Conservation (phyloP, 2,329 filamentous ascomycete genomes). For the Sporothrix brasiliensis region DNA sequence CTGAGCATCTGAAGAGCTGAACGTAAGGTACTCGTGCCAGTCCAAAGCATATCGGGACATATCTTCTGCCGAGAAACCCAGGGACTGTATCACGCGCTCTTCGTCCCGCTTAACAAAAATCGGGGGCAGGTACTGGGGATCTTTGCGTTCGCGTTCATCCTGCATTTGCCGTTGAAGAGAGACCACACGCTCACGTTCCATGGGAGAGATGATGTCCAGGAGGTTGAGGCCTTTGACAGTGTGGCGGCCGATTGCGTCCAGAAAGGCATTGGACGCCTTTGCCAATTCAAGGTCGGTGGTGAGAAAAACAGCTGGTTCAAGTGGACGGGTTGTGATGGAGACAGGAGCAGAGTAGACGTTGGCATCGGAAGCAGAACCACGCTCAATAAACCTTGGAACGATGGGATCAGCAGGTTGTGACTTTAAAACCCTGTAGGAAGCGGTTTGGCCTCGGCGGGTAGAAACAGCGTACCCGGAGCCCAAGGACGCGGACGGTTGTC, state of each 20-base stretch:
- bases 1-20: constrained; percentile 57
- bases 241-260: constrained; percentile 56
- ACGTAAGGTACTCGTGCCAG: constrained; percentile 59
- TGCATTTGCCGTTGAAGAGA: constrained; percentile 57
- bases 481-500: constrained; percentile 48
- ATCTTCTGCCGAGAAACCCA: constrained; percentile 59
- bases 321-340: constrained; percentile 47
- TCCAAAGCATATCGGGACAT: constrained; percentile 56
- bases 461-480: constrained; percentile 52
- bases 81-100: constrained; percentile 57
- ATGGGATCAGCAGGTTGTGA: constrained; percentile 56
- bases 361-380: constrained; percentile 53
- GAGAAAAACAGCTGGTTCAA: constrained; percentile 61
- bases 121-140: constrained; percentile 66
- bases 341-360: constrained; percentile 53
- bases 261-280: constrained; percentile 59
- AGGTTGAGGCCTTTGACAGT: constrained; percentile 55
- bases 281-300: constrained; percentile 62
- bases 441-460: constrained; percentile 50
- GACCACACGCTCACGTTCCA: constrained; percentile 57
- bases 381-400: constrained; percentile 55
- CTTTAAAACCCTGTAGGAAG: constrained; percentile 56
- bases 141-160: constrained; percentile 59
- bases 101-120: constrained; percentile 61
- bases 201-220: constrained; percentile 55